Evolutionary conservation across 345 rosid genomes (phyloP).

Genomic region (Cardamine resedifolia): DNA sequence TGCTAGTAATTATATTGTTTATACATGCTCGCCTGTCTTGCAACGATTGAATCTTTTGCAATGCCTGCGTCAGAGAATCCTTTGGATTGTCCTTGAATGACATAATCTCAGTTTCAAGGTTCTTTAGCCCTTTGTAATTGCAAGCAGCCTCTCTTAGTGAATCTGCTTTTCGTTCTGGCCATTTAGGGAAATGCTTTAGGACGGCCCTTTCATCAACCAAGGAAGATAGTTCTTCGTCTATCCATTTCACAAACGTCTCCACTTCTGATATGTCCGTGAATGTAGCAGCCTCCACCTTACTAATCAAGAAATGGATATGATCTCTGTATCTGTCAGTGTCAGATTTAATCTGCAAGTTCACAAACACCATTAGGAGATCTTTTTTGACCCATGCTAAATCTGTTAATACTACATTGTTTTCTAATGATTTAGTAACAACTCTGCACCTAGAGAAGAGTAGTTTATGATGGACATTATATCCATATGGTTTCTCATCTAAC

Average conservation of each 20-base stretch:
- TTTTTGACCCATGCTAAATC: background rate
- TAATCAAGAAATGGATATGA: conserved; percentile 59
- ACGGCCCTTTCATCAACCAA: conserved; percentile 97
- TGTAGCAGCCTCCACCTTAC: conserved; percentile 68
- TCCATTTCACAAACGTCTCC: conserved; percentile 77
- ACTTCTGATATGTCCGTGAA: conserved; percentile 68
- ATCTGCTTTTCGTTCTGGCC: conserved; percentile 95
- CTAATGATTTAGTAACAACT: background rate
- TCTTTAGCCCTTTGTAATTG: conserved; percentile 62
- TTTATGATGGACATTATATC: background rate
- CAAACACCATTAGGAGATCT: conserved; percentile 14
- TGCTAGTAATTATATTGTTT: conserved; percentile 33
- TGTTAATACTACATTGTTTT: background rate
- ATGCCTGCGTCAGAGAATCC: conserved; percentile 47
- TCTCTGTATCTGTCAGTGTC: conserved; percentile 77
- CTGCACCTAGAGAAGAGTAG: background rate
- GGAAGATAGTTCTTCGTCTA: conserved; percentile 73
- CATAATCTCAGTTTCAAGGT: conserved; percentile 58
- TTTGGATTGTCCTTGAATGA: conserved; percentile 63
- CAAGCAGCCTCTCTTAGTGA: conserved; percentile 86
- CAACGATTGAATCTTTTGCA: conserved; percentile 63
- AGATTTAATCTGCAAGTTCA: conserved; percentile 65
- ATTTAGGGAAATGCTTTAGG: conserved; percentile 81
- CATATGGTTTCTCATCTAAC: background rate
- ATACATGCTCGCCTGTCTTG: conserved; percentile 98